Conservation (phyloP, 1,284 basidiomycete genomes). For the Lentinus polychrous region DNA sequence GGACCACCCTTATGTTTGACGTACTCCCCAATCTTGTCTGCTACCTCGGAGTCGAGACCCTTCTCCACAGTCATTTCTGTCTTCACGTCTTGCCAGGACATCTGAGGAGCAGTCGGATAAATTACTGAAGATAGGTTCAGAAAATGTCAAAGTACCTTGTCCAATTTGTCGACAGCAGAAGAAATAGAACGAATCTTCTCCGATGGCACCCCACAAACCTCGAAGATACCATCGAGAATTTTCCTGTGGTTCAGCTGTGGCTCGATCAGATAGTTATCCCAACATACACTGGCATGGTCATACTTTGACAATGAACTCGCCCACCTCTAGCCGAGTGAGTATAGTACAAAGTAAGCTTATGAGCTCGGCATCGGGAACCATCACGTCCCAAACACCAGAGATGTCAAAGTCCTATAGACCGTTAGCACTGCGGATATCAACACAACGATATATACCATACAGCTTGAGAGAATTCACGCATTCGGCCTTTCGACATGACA, state of each 20-base stretch:
- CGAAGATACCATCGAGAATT: conserved; percentile 96
- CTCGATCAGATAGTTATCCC: too few species aligned
- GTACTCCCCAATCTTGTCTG: conserved; percentile 95
- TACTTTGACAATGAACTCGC: conserved; percentile 92
- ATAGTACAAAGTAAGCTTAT: conserved; percentile 82
- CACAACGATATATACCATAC: conserved; percentile 38
- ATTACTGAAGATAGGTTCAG: neutral
- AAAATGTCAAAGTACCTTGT: conserved; percentile 61
- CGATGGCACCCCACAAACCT: conserved; percentile 89
- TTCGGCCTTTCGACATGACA: conserved; percentile 95
- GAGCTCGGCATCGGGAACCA: conserved; percentile 96
- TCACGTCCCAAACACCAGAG: conserved; percentile 88
- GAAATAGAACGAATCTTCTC: conserved; percentile 95
- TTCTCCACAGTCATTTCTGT: conserved; percentile 98
- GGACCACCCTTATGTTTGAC: conserved; percentile 89
- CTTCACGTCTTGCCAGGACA: conserved; percentile 88
- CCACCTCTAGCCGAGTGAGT: conserved; percentile 79
- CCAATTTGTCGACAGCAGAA: conserved; percentile 96
- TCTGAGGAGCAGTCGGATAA: conserved; percentile 29
- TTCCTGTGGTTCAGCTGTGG: conserved; percentile 92
- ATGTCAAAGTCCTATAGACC: conserved; percentile 90
- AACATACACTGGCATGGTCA: conserved; percentile 9
- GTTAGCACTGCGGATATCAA: conserved; percentile 28
- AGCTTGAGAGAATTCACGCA: conserved; percentile 99
- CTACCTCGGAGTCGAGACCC: conserved; percentile 76